Evolutionary conservation across 1,284 basidiomycete genomes (phyloP).

Genomic region (Ganoderma lingzhi): DNA sequence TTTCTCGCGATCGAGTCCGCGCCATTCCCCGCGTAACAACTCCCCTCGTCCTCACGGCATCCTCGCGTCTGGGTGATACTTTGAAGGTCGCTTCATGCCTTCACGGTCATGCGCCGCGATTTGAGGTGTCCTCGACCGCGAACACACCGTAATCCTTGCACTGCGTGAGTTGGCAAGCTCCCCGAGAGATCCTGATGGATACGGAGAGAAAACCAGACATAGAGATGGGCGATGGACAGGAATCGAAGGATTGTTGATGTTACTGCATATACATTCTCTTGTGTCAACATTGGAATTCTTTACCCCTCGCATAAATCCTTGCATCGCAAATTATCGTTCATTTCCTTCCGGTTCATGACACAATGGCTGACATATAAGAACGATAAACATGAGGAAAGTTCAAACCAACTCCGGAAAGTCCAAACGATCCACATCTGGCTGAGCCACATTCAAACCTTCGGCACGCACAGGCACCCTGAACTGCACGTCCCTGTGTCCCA

Average conservation of each 20-base stretch:
- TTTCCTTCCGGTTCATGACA: too few species aligned
- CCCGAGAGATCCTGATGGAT: conserved; percentile 15
- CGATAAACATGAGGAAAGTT: too few species aligned
- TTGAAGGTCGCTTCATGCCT: neutral
- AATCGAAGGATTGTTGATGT: too few species aligned
- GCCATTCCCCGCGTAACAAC: neutral
- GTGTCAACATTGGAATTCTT: too few species aligned
- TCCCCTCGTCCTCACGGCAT: neutral
- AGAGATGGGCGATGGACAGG: too few species aligned
- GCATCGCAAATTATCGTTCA: too few species aligned
- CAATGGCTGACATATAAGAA: too few species aligned
- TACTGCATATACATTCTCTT: too few species aligned
- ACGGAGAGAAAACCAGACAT: neutral
- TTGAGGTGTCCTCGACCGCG: neutral
- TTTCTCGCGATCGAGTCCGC: neutral
- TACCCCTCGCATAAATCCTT: too few species aligned
- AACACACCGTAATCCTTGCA: conserved; percentile 9
- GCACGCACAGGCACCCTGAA: neutral
- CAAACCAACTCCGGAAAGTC: neutral
- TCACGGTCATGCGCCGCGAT: neutral
- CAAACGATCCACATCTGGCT: neutral
- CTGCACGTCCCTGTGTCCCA: neutral
- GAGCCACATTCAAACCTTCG: neutral
- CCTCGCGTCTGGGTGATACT: neutral
- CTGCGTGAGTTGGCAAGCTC: conserved; percentile 7